Percentiles rank a stretch among this genome's conserved stretches.
These are phyloP conservation scores for Blastomyces parvus DNA, from an alignment of 2,329 filamentous ascomycete genomes.

Conservation along the genomic window DNA sequence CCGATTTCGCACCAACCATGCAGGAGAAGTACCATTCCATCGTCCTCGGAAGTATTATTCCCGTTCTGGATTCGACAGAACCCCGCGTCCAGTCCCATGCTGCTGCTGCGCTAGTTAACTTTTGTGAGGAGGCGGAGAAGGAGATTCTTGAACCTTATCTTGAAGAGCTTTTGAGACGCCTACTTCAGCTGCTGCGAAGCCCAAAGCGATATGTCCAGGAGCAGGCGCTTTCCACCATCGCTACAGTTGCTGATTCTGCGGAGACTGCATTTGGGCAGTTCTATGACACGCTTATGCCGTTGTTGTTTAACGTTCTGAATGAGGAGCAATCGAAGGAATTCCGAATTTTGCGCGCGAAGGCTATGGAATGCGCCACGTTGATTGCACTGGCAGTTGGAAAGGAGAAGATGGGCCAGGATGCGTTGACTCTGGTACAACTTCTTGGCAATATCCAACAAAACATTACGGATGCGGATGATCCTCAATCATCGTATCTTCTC, in stretches of 20 bases:
- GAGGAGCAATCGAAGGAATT: slow-evolving; percentile 91
- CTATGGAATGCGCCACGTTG: slow-evolving; percentile 96
- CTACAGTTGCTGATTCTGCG: slow-evolving; percentile 96
- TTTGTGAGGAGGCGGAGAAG: slow-evolving; percentile 97
- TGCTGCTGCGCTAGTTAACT: slow-evolving; percentile 95
- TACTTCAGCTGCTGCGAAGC: slow-evolving; percentile 81
- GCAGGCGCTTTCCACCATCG: slow-evolving; percentile 93
- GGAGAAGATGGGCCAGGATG: slow-evolving; percentile 80
- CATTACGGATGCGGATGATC: slow-evolving; percentile 85
- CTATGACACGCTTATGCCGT: slow-evolving; percentile 91
- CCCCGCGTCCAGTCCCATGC: slow-evolving; percentile 94
- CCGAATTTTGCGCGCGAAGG: slow-evolving; percentile 82
- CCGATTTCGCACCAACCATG: slow-evolving; percentile 96
- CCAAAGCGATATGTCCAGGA: slow-evolving; percentile 96
- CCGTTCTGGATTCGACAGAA: slow-evolving; percentile 80
- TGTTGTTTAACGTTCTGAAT: slow-evolving; percentile 79
- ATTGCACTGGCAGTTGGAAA: slow-evolving; percentile 91
- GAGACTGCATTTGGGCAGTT: slow-evolving; percentile 92
- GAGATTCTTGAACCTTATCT: slow-evolving; percentile 84
- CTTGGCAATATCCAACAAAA: slow-evolving; percentile 76
- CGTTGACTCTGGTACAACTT: slow-evolving; percentile 75
- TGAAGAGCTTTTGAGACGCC: slow-evolving; percentile 71
- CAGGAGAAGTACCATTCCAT: slow-evolving; percentile 87
- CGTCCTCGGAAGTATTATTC: slow-evolving; percentile 83
- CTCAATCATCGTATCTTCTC: slow-evolving; percentile 91